Percentiles rank a stretch among this genome's conserved stretches.
Conservation (phyloP, 2,329 filamentous ascomycete genomes). For the Geosmithia flava region DNA sequence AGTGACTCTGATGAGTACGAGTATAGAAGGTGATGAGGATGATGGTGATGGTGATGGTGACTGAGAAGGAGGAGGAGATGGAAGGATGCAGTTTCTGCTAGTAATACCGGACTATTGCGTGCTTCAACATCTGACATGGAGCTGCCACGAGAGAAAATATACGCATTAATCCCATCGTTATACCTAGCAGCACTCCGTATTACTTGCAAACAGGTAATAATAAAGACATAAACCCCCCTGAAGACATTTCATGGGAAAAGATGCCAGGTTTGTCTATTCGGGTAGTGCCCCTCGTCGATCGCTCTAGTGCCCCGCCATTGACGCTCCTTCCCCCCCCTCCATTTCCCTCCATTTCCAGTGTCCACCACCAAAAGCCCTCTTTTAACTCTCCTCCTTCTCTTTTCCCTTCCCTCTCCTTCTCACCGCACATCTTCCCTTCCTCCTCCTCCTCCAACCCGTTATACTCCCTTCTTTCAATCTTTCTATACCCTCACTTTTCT, state of each 20-base stretch:
- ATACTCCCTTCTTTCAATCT: constrained; percentile 4
- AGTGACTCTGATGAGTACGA: no score
- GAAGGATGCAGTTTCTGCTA: no score
- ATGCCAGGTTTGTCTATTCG: background rate
- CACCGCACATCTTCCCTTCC: constrained; percentile 1
- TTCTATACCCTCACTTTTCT: constrained; percentile 4
- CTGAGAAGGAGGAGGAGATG: no score
- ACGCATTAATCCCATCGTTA: no score
- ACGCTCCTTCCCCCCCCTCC: background rate
- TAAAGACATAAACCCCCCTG: background rate
- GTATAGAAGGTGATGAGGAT: no score
- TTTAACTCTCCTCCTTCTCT: constrained; percentile 1
- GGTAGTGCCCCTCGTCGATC: constrained; percentile 1
- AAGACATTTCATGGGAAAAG: background rate
- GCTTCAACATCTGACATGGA: no score
- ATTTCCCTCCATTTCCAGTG: background rate
- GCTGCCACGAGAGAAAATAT: no score
- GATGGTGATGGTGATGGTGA: no score
- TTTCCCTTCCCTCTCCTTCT: constrained; percentile 1
- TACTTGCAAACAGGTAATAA: no score
- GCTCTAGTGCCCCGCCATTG: constrained; percentile 1
- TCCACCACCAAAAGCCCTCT: background rate
- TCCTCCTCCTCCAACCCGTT: background rate
- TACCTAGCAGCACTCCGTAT: no score
- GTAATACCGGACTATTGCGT: no score